Evolutionary conservation across 495 filamentous ascomycete genomes (phyloP), one percentile per base, ranked within the genome.

Genomic region (Aspergillus funiculosus): DNA sequence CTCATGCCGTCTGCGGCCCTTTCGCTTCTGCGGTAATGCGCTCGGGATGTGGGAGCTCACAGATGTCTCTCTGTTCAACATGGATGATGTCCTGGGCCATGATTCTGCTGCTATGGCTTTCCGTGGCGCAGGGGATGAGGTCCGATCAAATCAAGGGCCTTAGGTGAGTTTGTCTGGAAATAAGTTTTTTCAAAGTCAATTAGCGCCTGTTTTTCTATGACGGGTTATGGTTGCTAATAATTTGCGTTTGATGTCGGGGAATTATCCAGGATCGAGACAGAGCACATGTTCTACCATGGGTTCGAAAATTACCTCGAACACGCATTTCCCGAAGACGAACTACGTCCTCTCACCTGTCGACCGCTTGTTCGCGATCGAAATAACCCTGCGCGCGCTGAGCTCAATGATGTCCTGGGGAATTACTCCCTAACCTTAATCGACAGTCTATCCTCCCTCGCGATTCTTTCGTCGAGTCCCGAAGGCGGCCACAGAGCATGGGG

Each of bases 281-380:
- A 89, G 43, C 79, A 83, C 48, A 89, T 96, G 77, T 97, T 98
- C 71, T 96, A 92, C 57, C 94, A 98, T 67, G 92, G 92, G 43
- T 98, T 83, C 71, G 83, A 94, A 58, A 95, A 89, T 60, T 98
- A 98, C 69, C 86, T 96, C 76, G 71, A 78, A 36, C 76, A 91
- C 58, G 94, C 94, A 39, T 98, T 97, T 57, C 92, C 92, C 24
- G 92, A 96, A 69, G 92, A 98, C 59, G 92, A 98, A 78, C 73
- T 98, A 37, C 84, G 86, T 51, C 92, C 92, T 8, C 69, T 98
- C 9, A 81, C 89, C 30, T 98, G 92, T 59, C 69, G 71, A 26
- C 89, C 92, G 6, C 74, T 91, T 53, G 86, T 82, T 43, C 86
- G 89, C 53, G 89, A 95, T 66, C 72, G 79, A 41, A 74, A 79